Base-by-base conservation (phyloP, 495 filamentous ascomycete species). In the Sabuloglossum arenarium region DNA sequence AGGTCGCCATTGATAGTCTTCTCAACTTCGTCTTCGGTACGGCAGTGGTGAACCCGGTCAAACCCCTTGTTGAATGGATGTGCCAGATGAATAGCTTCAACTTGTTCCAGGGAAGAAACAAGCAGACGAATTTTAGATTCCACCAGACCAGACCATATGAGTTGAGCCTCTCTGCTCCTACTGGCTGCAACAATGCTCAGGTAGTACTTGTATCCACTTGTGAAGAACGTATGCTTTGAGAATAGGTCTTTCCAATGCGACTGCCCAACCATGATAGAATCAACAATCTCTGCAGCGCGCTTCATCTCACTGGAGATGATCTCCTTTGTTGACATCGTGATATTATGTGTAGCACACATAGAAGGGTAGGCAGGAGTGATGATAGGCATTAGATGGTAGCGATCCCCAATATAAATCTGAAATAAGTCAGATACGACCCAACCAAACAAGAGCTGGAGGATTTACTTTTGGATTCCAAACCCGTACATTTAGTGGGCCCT, bases 331-430 rank as follows among this genome's bases (percentile, higher is more conserved):
- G 88, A 95, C 61, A 76, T 70, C 4, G 84, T 85, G 53, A 98
- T 79, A 63, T 95, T 97, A 71, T 95, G 89, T 0, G 90, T 95
- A 2, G 93, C 81, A 63, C 90, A 96, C 87, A 94, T 94, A 47
- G 85, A 88, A 14, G 88, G 91, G 68, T 94, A 96, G 1, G 93
- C 86, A 1, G 91, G 91, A 5, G 70, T 98, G 63, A 98, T 95
- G 62, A 98, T 86, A 50, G 91, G 91, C 91, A 98, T 98, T 16
- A 91, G 68, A 66, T 96, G 90, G 59, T 76, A 82, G 37, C 77
- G 74, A 64, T 97, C 91, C 50, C 76, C 76, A 58, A 79, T 76
- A 63, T 94, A 93, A 37, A 93, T 73, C 85, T 91, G 58, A 53
- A 16, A 23, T 30, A 34, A 32, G 45, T 28, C 0, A 37, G 24